A percentile compares a stretch with the other conserved stretches of the same genome.
phyloP scores from a whole-genome alignment of 345 rosid genomes.

The Gossypium sturtianum region DNA sequence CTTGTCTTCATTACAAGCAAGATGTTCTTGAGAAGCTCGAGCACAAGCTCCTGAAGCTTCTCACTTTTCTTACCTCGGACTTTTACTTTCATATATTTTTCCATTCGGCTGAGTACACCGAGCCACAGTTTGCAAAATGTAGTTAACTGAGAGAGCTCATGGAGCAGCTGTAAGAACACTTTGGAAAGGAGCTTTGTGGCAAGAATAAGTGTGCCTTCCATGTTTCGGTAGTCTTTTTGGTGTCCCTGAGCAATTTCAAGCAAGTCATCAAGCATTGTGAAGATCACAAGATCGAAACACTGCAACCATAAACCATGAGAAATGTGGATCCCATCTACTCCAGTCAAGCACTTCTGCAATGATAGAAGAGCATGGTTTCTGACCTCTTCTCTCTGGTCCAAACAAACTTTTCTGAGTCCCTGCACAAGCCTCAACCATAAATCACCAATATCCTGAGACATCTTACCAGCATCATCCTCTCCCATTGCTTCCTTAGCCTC shows the following conservation, averaged over 20 bases:
- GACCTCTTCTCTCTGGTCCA: slow-evolving; percentile 97
- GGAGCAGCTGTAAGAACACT: slow-evolving; percentile 70
- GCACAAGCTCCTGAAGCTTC: slow-evolving; percentile 81
- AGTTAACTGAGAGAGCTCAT: slow-evolving; percentile 63
- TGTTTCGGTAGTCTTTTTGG: slow-evolving; percentile 88
- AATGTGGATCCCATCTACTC: slow-evolving; percentile 59
- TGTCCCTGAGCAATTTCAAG: slow-evolving; percentile 89
- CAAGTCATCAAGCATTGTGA: slow-evolving; percentile 88
- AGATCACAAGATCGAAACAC: slow-evolving; percentile 84
- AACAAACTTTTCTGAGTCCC: slow-evolving; percentile 92
- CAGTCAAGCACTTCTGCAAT: slow-evolving; percentile 80
- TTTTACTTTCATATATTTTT: slow-evolving; percentile 85
- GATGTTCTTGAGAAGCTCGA: slow-evolving; percentile 81
- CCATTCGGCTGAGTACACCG: slow-evolving; percentile 88
- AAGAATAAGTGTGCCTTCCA: slow-evolving; percentile 81
- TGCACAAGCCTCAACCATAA: slow-evolving; percentile 98
- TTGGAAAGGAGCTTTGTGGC: slow-evolving; percentile 75
- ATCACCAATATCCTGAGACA: slow-evolving; percentile 77
- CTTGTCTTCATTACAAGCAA: slow-evolving; percentile 74
- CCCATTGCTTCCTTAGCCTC: slow-evolving; percentile 71
- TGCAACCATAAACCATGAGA: slow-evolving; percentile 74
- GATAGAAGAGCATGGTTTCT: slow-evolving; percentile 86
- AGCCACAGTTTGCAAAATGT: slow-evolving; percentile 92
- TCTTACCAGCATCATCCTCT: slow-evolving; percentile 69
- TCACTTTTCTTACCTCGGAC: slow-evolving; percentile 83